Percentiles rank a stretch among this genome's conserved stretches.
These are phyloP conservation scores for Lactarius quietus DNA, from an alignment of 768 basidiomycete genomes.

Conservation along the genomic window DNA sequence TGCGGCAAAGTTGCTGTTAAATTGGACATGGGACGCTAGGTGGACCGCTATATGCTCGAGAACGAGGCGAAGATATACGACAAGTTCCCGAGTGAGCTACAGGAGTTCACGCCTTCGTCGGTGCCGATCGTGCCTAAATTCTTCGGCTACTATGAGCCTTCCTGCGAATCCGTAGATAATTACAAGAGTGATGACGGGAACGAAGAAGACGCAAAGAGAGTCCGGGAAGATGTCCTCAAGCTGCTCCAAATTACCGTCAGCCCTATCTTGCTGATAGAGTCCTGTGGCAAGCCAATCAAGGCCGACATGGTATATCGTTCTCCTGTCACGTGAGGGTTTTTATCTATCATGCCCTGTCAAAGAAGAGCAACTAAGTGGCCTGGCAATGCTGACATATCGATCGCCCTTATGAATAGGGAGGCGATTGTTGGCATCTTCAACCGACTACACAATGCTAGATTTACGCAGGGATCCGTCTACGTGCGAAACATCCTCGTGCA, in stretches of 20 bases:
- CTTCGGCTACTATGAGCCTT: slow-evolving; percentile 54
- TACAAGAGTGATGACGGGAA: not conserved
- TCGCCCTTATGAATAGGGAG: slow-evolving; percentile 12
- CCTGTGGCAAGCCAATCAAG: slow-evolving; percentile 41
- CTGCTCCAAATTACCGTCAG: slow-evolving; percentile 26
- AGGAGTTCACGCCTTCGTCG: slow-evolving; percentile 48
- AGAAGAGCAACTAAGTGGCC: no score
- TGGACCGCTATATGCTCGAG: slow-evolving; percentile 23
- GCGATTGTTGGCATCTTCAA: slow-evolving; percentile 36
- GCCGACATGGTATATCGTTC: slow-evolving; percentile 27
- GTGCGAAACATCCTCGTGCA: slow-evolving; percentile 45
- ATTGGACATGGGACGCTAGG: slow-evolving; percentile 10
- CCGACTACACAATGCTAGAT: slow-evolving; percentile 39
- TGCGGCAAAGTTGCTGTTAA: slow-evolving; percentile 31
- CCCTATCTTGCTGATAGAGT: slow-evolving; percentile 46
- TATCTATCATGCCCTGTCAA: not conserved
- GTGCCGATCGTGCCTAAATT: slow-evolving; percentile 57
- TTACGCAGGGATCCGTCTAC: slow-evolving; percentile 42
- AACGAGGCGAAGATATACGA: slow-evolving; percentile 46
- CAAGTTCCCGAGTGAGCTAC: slow-evolving; percentile 43
- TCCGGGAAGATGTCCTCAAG: no score
- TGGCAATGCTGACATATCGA: not conserved
- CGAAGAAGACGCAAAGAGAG: not conserved
- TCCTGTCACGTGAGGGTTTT: slow-evolving; percentile 4
- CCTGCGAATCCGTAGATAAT: slow-evolving; percentile 12